Evolutionary conservation across 139 green algal species (phyloP).

Genomic region (Marvania coccoides): DNA sequence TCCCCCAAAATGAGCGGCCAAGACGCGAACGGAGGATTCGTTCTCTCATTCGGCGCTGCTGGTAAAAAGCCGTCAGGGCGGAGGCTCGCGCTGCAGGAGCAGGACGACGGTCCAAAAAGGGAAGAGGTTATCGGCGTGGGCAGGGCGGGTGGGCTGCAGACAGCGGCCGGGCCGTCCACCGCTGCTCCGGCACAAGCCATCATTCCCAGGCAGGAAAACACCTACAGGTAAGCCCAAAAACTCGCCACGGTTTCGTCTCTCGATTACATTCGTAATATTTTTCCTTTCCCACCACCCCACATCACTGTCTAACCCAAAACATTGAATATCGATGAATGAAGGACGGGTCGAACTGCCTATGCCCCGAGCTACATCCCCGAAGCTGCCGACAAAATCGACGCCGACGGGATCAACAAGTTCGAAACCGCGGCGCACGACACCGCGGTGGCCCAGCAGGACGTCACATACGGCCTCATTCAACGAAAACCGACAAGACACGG

Average conservation of each 20-base stretch:
- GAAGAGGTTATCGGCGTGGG: conserved; percentile 20
- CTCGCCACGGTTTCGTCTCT: background rate
- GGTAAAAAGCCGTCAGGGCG: background rate
- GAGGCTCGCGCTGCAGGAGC: background rate
- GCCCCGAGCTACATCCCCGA: conserved; percentile 21
- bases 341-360: background rate
- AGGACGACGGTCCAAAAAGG: background rate
- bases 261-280: background rate
- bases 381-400: conserved; percentile 1
- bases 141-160: conserved; percentile 15
- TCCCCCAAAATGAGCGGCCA: too few species aligned
- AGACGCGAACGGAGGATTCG: too few species aligned
- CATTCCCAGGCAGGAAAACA: conserved; percentile 28
- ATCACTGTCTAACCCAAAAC: background rate
- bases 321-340: background rate
- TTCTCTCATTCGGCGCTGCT: too few species aligned
- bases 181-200: conserved; percentile 1
- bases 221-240: conserved; percentile 17
- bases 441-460: conserved; percentile 5
- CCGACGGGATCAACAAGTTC: conserved; percentile 28
- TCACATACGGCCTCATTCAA: conserved; percentile 18
- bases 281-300: background rate
- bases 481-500: background rate
- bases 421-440: conserved; percentile 21
- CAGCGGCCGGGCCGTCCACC: background rate